Evolutionary conservation across 2,329 filamentous ascomycete genomes (phyloP).

Genomic region (Plectosphaerella sp.): DNA sequence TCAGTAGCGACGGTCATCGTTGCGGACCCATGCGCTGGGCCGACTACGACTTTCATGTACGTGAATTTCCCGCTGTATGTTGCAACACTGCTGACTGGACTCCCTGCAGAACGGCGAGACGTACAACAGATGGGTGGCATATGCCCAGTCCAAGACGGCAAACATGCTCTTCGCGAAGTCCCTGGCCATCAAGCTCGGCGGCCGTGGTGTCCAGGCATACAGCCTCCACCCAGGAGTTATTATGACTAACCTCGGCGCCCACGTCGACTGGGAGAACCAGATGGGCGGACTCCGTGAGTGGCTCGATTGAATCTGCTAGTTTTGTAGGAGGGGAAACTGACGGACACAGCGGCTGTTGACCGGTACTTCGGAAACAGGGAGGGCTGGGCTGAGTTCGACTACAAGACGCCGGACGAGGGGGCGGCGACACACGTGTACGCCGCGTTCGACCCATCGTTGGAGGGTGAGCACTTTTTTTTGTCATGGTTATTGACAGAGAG

Average conservation of each 20-base stretch:
- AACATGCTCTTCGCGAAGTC: slow-evolving; percentile 18
- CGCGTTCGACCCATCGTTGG: slow-evolving; percentile 29
- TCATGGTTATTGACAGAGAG: not conserved
- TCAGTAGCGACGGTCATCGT: slow-evolving; percentile 28
- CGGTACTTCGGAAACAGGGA: slow-evolving; percentile 15
- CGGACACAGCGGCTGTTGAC: slow-evolving; percentile 10
- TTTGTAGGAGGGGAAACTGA: not conserved
- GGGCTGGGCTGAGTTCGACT: slow-evolving; percentile 13
- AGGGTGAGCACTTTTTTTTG: slow-evolving; percentile 10
- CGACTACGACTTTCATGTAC: slow-evolving; percentile 26
- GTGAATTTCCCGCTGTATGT: slow-evolving; percentile 7
- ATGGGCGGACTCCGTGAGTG: slow-evolving; percentile 2
- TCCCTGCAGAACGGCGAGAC: slow-evolving; percentile 10
- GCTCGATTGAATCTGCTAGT: not conserved
- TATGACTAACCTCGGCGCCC: slow-evolving; percentile 4
- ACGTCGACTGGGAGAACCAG: slow-evolving; percentile 1
- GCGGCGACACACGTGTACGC: slow-evolving; percentile 28
- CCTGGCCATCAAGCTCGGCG: slow-evolving; percentile 7
- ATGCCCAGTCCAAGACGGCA: slow-evolving; percentile 34
- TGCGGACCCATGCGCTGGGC: slow-evolving; percentile 23
- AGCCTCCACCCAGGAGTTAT: slow-evolving; percentile 6
- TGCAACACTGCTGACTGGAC: slow-evolving; percentile 20
- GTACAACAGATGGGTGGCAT: slow-evolving; percentile 24
- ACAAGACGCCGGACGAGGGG: slow-evolving; percentile 20
- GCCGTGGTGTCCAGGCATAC: not conserved